These are phyloP conservation scores for Schizosaccharomyces cryophilus DNA, from an alignment of 805 yeast species.

Conservation along the genomic window DNA sequence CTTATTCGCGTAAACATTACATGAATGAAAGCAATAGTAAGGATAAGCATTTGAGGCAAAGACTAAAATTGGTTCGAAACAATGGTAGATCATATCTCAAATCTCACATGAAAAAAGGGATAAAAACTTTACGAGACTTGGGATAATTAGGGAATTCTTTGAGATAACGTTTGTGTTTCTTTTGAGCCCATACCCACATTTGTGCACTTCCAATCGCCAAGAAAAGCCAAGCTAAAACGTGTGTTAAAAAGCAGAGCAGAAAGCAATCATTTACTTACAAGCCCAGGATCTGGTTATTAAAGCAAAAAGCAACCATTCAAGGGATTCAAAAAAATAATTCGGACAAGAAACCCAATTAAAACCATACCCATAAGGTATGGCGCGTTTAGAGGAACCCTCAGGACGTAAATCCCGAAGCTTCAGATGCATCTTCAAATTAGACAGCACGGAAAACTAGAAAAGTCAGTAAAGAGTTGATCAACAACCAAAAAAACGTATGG, in stretches of 20 bases:
- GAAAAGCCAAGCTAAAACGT: slow-evolving; percentile 42
- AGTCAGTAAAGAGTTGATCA: too few relatives aligned
- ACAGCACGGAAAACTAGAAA: slow-evolving; percentile 28
- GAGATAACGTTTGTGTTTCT: slow-evolving; percentile 49
- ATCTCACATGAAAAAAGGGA: slow-evolving; percentile 37
- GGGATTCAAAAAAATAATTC: slow-evolving; percentile 70
- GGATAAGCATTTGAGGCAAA: too few relatives aligned
- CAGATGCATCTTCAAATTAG: slow-evolving; percentile 50
- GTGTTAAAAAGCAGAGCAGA: background rate
- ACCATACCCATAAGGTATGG: slow-evolving; percentile 63
- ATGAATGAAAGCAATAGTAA: too few relatives aligned
- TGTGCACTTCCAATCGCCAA: slow-evolving; percentile 45
- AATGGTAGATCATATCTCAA: too few relatives aligned
- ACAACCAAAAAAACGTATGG: too few relatives aligned
- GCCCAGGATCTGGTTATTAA: slow-evolving; percentile 35
- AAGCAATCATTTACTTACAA: background rate
- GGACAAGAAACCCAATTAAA: slow-evolving; percentile 71
- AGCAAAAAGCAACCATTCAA: slow-evolving; percentile 51
- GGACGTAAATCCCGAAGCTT: slow-evolving; percentile 25
- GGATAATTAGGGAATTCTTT: slow-evolving; percentile 56
- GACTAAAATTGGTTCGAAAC: too few relatives aligned
- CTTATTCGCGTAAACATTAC: too few relatives aligned
- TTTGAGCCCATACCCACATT: slow-evolving; percentile 79
- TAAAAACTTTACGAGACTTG: slow-evolving; percentile 46
- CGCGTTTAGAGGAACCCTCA: slow-evolving; percentile 20